Evolutionary conservation across 352 stramenopile species (phyloP).

Genomic region (Phytopythium chamaehyphon): DNA sequence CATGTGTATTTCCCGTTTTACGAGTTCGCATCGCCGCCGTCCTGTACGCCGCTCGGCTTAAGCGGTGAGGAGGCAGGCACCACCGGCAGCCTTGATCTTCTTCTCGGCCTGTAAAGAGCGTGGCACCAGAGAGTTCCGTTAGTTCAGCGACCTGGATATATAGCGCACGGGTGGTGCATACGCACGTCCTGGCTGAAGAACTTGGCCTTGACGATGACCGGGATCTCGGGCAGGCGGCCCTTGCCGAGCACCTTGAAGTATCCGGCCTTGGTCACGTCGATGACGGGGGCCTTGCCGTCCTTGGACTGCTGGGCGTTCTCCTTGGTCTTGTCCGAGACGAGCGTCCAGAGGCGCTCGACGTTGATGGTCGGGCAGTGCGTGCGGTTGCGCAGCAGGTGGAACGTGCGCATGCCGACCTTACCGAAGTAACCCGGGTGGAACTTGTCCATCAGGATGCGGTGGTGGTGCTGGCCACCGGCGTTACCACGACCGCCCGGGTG

Average conservation of each 20-base stretch:
- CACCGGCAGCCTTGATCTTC: constrained; percentile 99
- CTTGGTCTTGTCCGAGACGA: constrained; percentile 97
- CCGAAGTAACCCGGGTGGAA: constrained; percentile 99
- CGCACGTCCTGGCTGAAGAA: constrained; percentile 95
- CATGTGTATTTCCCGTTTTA: constrained; percentile 75
- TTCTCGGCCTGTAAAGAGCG: constrained; percentile 98
- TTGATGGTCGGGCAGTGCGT: constrained; percentile 98
- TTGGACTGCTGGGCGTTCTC: constrained; percentile 93
- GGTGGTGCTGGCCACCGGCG: constrained; percentile 99
- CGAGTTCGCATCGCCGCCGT: constrained; percentile 67
- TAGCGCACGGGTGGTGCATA: no score
- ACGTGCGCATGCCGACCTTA: constrained; percentile 99
- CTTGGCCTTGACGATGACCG: constrained; percentile 99
- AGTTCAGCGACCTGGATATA: no score
- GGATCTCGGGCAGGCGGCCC: constrained; percentile 95
- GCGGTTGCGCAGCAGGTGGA: constrained; percentile 97
- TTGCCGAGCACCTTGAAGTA: constrained; percentile 99
- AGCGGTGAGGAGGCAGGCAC: constrained; percentile 96
- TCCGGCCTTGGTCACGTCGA: constrained; percentile 96
- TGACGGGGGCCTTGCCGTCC: constrained; percentile 97
- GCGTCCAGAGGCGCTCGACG: constrained; percentile 99
- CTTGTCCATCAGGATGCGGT: constrained; percentile 99
- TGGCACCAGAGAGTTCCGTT: no score
- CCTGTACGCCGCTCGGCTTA: constrained; percentile 79
- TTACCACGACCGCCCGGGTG: constrained; percentile 99